Evolutionary conservation across 768 basidiomycete genomes (phyloP), one percentile per base, ranked within the genome.

Genomic region (Tulasnella sp.): DNA sequence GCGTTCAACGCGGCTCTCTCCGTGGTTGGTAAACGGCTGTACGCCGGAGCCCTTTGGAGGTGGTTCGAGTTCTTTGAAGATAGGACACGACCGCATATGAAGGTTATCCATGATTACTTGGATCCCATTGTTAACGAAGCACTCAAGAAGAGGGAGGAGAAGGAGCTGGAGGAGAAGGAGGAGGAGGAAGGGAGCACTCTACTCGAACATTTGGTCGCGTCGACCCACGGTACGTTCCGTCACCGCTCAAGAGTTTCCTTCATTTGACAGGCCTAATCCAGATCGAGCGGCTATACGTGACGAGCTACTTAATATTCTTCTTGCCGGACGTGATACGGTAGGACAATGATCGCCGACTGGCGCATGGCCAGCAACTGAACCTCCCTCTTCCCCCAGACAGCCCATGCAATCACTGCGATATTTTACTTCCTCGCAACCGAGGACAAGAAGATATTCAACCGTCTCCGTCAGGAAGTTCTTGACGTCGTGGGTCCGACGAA

Each of bases 231-330:
- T 88, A 74, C 71, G 82, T 77, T 22, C 19, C 34, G 1, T 44
- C 5, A 7, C 19, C 1, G 36, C 7, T 62, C n/a, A n/a, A n/a
- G n/a, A n/a, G n/a, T n/a, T n/a, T n/a, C n/a, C n/a, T 75, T 16
- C 29, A n/a, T 41, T 12, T 17, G n/a, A 69, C 26, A 19, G 52
- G 32, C 0, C 41, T 40, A 62, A 29, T 36, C 9, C 62, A 37
- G 66, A 66, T 76, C 92, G 91, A 92, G 92, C 92, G 37, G 90
- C n/a, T n/a, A n/a, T n/a, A n/a, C n/a, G n/a, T n/a, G n/a, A n/a
- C n/a, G n/a, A n/a, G n/a, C n/a, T n/a, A n/a, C n/a, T n/a, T n/a
- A n/a, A n/a, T n/a, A n/a, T n/a, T n/a, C n/a, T n/a, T n/a, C n/a
- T n/a, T n/a, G n/a, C n/a, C n/a, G n/a, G n/a, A n/a, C n/a, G n/a